These are phyloP conservation scores for Torrubiella hemipterigena DNA, from an alignment of 2,329 filamentous ascomycete genomes.

Conservation along the genomic window DNA sequence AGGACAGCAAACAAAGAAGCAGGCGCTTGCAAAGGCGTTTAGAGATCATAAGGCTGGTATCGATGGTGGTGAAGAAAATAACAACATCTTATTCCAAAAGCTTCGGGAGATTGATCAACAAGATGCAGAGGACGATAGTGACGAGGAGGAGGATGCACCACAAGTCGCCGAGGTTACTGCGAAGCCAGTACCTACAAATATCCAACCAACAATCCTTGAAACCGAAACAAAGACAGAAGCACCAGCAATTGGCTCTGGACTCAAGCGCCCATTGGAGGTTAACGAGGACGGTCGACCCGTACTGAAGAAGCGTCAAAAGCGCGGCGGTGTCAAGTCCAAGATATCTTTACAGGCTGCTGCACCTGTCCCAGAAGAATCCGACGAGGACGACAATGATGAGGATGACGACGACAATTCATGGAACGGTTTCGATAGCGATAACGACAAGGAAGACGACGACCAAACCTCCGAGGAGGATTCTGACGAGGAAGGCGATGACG, in stretches of 20 bases:
- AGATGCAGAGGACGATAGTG: slow-evolving; percentile 18
- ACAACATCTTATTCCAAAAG: slow-evolving; percentile 45
- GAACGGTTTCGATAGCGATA: slow-evolving; percentile 6
- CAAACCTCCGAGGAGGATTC: slow-evolving; percentile 15
- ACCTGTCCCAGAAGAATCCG: slow-evolving; percentile 16
- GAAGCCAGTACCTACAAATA: slow-evolving; percentile 5
- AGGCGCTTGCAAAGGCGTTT: slow-evolving; percentile 51
- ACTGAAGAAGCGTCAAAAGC: slow-evolving; percentile 70
- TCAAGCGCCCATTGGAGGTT: slow-evolving; percentile 77
- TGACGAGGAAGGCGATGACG: slow-evolving; percentile 17
- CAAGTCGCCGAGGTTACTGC: slow-evolving; percentile 5
- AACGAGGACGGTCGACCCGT: slow-evolving; percentile 71
- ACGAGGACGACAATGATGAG: slow-evolving; percentile 9
- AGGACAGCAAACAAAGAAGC: slow-evolving; percentile 57
- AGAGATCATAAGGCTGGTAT: slow-evolving; percentile 55
- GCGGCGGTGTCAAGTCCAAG: slow-evolving; percentile 48
- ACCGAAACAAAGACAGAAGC: slow-evolving; percentile 4
- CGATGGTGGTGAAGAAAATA: slow-evolving; percentile 36
- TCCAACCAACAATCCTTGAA: neutral
- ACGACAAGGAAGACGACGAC: slow-evolving; percentile 16
- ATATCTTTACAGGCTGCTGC: slow-evolving; percentile 29
- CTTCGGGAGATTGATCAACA: slow-evolving; percentile 20
- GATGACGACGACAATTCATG: slow-evolving; percentile 12
- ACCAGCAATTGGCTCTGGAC: slow-evolving; percentile 48
- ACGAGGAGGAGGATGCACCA: slow-evolving; percentile 13